Evolutionary conservation across 2,329 filamentous ascomycete species (phyloP), one percentile per base, ranked within the genome.

Genomic region (Aspergillus nomiae): DNA sequence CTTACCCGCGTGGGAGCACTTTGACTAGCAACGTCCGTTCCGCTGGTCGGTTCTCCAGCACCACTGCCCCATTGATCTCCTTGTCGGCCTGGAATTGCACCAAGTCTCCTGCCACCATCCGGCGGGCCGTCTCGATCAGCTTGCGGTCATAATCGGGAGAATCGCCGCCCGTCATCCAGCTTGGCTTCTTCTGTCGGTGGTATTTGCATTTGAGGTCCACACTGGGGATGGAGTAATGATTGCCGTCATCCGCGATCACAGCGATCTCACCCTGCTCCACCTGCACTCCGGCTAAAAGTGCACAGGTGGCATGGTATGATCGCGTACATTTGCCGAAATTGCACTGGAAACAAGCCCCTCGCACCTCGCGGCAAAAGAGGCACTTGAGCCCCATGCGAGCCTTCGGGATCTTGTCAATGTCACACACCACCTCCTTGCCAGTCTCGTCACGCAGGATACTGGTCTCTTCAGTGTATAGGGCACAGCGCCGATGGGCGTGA

Each of bases 341-440:
- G 78, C 95, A 99, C 77, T 98, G 94, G 80, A 99, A 96, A 79
- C 94, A 97, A 19, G 92, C 92, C n/a, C 95, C 95, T 62, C 91
- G 91, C 77, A 95, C 96, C 36, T 93, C 96, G 38, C 94, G 92
- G 75, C 95, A 99, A 80, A 92, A 97, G 65, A 96, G 88, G 77
- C 95, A 99, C 78, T 96, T 97, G 69, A 98, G 88, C 30, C 96
- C 93, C 69, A 96, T 82, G 24, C 94, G 91, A 61, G 91, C 92
- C 76, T 95, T 94, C 74, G 91, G 89, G 68, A 98, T 93, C 64
- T 87, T 87, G n/a, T 87, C 85, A 57, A 93, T 86, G 69, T 96
- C 94, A 68, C 86, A 90, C 28, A 97, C 86, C 11, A 88, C 85
- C 65, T 97, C 92, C 56, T 85, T 82, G 34, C 86, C 91, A 65